Percentiles rank a stretch among this genome's conserved stretches.
phyloP scores from a whole-genome alignment of 495 filamentous ascomycete species.

The Podospora pseudoanserina region DNA sequence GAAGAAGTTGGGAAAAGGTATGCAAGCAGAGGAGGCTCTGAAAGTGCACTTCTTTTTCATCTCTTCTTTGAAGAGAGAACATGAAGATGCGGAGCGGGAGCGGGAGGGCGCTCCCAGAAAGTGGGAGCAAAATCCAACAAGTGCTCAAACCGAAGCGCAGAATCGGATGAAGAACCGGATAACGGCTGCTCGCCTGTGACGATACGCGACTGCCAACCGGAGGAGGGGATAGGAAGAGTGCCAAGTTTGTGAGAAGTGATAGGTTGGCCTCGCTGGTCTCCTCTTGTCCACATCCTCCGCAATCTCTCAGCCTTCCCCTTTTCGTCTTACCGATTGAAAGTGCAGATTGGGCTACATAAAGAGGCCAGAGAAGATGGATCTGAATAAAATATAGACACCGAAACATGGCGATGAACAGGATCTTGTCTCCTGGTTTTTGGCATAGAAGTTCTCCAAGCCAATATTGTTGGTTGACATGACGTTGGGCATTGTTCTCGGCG shows the following conservation, averaged over 20 bases:
- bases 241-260: background rate
- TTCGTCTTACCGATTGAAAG: background rate
- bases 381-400: background rate
- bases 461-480: background rate
- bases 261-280: background rate
- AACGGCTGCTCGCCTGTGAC: background rate
- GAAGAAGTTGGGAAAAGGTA: background rate
- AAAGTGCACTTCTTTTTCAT: background rate
- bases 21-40: background rate
- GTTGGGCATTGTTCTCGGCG: background rate
- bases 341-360: background rate
- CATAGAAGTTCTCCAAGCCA: background rate
- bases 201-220: background rate
- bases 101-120: background rate
- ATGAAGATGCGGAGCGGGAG: background rate
- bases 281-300: background rate
- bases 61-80: background rate
- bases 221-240: background rate
- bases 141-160: background rate
- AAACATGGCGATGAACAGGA: background rate
- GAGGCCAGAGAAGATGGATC: background rate
- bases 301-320: background rate
- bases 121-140: background rate
- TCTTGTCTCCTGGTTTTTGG: background rate
- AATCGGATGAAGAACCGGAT: background rate